Evolutionary conservation across 768 basidiomycete genomes (phyloP), one percentile per base, ranked within the genome.

Genomic region (Boletus vinaceobasis): DNA sequence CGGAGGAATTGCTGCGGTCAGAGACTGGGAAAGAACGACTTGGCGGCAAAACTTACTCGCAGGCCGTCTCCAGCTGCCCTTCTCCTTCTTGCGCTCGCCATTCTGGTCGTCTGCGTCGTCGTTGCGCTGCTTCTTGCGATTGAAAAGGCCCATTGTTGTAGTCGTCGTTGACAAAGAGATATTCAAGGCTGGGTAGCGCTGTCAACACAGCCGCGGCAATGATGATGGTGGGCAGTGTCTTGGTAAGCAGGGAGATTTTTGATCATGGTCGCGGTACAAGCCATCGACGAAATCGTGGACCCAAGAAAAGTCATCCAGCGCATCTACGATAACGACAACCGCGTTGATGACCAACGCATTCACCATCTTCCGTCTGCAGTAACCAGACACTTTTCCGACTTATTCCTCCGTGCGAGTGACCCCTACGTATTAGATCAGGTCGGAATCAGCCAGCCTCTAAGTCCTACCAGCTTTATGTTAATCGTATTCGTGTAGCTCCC

Each of bases 1-100:
- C 11, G 21, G 23, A 40, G 36, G 45, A 13, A 42, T 43, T 43
- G 50, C 58, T 59, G 61, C 56, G 64, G 60, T 59, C 48, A 56
- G 43, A 21, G 48, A 26, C 47, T 19, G 19, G 47, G 50, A 52
- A 49, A 45, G 56, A 43, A 56, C 51, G 47, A 42, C 35, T 23
- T 29, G 27, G 43, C 43, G 42, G 45, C 21, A 39, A 59, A 37
- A 77, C 88, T 61, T 64, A 90, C 91, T 93, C 45, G 92, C 92
- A 57, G 92, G 92, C 60, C 66, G 66, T 58, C 82, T 79, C 92
- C 90, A 93, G 64, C 80, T 85, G 50, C 86, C 86, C 77, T 93
- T 94, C 63, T 91, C 87, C 75, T 88, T 91, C 74, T 85, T 86
- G 46, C 76, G 74, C 50, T 83, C 82, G 23, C 71, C 69, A 3